Base-by-base conservation (phyloP, 306 rosid species). In the Erythrophleum fordii region DNA sequence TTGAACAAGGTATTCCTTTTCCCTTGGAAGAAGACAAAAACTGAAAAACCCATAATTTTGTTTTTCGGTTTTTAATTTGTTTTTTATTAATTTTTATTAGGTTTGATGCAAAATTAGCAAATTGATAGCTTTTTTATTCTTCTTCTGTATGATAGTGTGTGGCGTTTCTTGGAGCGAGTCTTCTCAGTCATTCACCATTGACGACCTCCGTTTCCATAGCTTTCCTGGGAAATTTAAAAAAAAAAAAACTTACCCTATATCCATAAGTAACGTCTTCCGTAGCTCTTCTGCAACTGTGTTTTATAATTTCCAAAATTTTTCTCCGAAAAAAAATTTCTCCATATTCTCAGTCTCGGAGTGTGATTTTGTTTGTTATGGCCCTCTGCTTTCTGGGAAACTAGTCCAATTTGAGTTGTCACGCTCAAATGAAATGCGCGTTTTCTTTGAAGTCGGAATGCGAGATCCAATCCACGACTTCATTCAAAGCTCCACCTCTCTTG, bases 171-270 rank as follows among this genome's bases (percentile, higher is more conserved):
- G 8, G 29, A 6, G 41, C 31, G 72, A 83, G 64, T 61, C 23
- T n/a, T 25, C 65, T 59, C 76, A 75, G 81, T 29, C 25, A 18
- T 14, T 79, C 87, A 67, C 85, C 91, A 77, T 87, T 84, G 92
- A 81, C 64, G 85, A 87, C 89, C 76, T 31, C 25, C 11, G 5
- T n/a, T 25, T 80, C 34, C 86, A 3, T 79, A 78, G 86, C 86
- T 81, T 87, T 90, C 91, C 92, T 89, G 92, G 88, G 88, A 84
- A 86, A 81, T 52, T 64, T 41, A 85, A 12, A 5, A 71, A 34
- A 60, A 8, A 35, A 1, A 68, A 8, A 75, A 46, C 11, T 56
- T 64, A 39, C 72, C 42, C 75, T 74, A 10, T 76, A 80, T 60
- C 5, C 67, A 14, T 51, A 28, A 26, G 17, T 49, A 75, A 18